Base-by-base conservation (phyloP, 202 grass and related monocot genomes). In the Brachypodium distachyon region DNA sequence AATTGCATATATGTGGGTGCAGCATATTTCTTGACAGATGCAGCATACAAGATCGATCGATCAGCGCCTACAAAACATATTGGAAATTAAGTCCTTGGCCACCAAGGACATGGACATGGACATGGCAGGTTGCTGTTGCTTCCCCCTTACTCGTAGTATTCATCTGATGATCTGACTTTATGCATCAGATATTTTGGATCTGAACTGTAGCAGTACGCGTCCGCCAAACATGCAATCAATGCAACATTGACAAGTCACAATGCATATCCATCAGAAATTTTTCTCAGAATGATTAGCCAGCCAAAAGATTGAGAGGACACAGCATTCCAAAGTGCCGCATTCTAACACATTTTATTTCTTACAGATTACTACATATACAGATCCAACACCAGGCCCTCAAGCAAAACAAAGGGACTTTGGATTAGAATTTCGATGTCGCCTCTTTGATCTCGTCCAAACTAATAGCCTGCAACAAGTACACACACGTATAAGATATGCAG, bases 381-480 rank as follows among this genome's bases (percentile, higher is more conserved):
- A 34, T 42, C 38, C 51, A 42, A 60, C 46, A 52, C 42, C 76
- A 64, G 60, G 60, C 11, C 36, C 27, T 56, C 53, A 25, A 70
- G 81, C 29, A 56, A 42, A 62, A 41, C 36, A 67, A 51, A 18
- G 12, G 40, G 5, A 6, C 5, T n/a, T 42, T 18, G 47, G 21
- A 46, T 84, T 86, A 97, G 65, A 86, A 62, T 55, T 97, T 93
- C 39, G 94, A 93, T 63, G 91, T 93, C 6, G 72, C 75, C 28
- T 93, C 86, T 73, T 97, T 93, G 71, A 93, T 86, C 81, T 97
- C 94, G 49, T 93, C 88, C 54, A 90, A 59, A 34, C 82, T 66
- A 46, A 97, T 94, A 17, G 11, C 39, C 94, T 97, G 88, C 33
- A 61, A 84, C 5, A 77, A 1, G 32, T 3, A 70, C 32, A 6